phyloP scores from a whole-genome alignment of 2,329 filamentous ascomycete genomes.

The Stenocarpella maydis region DNA sequence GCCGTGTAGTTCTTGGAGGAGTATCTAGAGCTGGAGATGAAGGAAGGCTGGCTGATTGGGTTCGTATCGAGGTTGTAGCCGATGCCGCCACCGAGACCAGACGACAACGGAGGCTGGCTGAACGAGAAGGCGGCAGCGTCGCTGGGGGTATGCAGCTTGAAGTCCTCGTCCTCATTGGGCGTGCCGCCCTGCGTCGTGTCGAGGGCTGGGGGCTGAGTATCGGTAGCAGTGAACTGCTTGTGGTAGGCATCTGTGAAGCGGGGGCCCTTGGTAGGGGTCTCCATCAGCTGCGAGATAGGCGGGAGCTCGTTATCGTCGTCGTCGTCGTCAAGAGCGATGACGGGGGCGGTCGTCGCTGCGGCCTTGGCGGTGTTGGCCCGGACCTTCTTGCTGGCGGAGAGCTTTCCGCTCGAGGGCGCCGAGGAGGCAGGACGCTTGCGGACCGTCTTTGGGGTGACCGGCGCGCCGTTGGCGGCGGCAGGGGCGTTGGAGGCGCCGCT shows the following conservation, averaged over 20 bases:
- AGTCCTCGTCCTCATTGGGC: constrained; percentile 27
- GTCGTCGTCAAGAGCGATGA: constrained; percentile 15
- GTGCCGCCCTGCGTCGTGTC: constrained; percentile 38
- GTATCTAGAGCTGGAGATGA: background rate
- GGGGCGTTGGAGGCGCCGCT: background rate
- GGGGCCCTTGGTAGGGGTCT: background rate
- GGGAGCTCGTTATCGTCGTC: background rate
- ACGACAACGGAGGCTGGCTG: background rate
- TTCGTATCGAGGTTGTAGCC: background rate
- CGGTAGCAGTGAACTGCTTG: background rate
- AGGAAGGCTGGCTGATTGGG: background rate
- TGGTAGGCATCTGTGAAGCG: background rate
- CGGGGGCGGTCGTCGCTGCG: background rate
- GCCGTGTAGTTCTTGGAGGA: background rate
- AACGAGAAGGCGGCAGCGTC: constrained; percentile 14
- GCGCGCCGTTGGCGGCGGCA: background rate
- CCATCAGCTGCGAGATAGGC: background rate
- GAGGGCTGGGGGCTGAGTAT: constrained; percentile 18
- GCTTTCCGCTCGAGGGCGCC: constrained; percentile 30
- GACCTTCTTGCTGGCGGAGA: constrained; percentile 29
- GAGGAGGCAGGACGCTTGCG: constrained; percentile 31
- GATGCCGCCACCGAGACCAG: background rate
- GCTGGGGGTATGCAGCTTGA: constrained; percentile 22
- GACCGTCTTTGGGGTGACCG: constrained; percentile 17
- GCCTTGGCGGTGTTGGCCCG: background rate